A percentile compares a stretch with the other conserved stretches of the same genome.
Conservation (phyloP, 2,329 filamentous ascomycete species). For the Alternaria longipes region DNA sequence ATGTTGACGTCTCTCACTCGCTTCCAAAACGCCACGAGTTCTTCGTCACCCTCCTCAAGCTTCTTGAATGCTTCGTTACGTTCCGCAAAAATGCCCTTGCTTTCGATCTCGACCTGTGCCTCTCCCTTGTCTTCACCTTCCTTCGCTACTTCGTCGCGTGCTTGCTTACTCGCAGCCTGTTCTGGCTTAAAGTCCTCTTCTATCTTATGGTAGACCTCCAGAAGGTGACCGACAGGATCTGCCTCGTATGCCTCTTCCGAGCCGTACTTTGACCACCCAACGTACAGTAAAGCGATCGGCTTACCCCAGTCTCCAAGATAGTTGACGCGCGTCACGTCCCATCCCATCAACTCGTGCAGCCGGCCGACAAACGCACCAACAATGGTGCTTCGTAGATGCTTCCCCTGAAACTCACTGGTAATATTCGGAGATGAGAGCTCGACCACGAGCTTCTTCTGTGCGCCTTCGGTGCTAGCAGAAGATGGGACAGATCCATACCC, state of each 20-base stretch:
- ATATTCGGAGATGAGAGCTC: constrained; percentile 82
- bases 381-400: constrained; percentile 73
- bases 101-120: constrained; percentile 41
- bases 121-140: constrained; percentile 58
- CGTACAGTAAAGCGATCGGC: constrained; percentile 68
- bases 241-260: constrained; percentile 68
- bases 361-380: constrained; percentile 70
- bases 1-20: constrained; percentile 74
- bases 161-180: constrained; percentile 64
- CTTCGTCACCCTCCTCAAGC: constrained; percentile 73
- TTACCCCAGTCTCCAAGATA: constrained; percentile 76
- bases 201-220: constrained; percentile 75
- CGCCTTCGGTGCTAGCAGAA: constrained; percentile 50
- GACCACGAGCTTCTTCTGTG: constrained; percentile 67
- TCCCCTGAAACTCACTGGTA: constrained; percentile 74
- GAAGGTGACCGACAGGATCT: constrained; percentile 76
- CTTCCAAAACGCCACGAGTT: constrained; percentile 69
- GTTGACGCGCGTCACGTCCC: constrained; percentile 70
- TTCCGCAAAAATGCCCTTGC: constrained; percentile 43
- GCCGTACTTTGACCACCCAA: constrained; percentile 73
- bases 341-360: constrained; percentile 67
- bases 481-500: constrained; percentile 59
- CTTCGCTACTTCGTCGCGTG: constrained; percentile 61
- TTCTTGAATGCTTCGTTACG: constrained; percentile 69
- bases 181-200: constrained; percentile 66